Base-by-base conservation (phyloP, 805 yeast species). In the Saccharomycopsis capsularis region DNA sequence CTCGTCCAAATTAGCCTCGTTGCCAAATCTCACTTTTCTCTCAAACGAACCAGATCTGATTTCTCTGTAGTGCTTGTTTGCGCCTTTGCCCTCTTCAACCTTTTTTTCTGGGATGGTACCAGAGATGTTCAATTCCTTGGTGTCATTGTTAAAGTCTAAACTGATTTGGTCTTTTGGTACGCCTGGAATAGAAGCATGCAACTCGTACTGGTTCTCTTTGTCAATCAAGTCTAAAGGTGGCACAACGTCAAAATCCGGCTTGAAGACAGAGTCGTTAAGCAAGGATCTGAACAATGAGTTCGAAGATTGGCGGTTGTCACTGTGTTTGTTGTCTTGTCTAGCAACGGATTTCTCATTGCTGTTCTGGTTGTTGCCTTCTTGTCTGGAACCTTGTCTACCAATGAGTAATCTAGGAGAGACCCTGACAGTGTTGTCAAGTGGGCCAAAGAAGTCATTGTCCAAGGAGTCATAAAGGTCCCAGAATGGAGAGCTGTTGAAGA, bases 201-300 rank as follows among this genome's bases (percentile, higher is more conserved):
- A 52, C 24, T 59, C 60, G 48, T 61, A 67, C 6, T 51, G 37
- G 35, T 60, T 54, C 2, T 65, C 67, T 29, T 59, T 54, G 25
- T 68, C 71, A 50, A 62, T 60, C 40, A 68, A 55, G 45, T 68
- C 68, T 36, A 67, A 55, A 6, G 69, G 67, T 32, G 70, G 69
- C 7, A 34, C 38, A 34, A 34, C 7, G 30, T 57, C 50, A 24
- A 58, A 4, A 35, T 50, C 47, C 5, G 42, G 45, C 7, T 34
- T 34, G 18, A 34, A 34, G 19, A 34, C n/a, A 16, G 38, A 34
- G 19, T 34, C 38, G 18, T 34, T 34, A 16, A 34, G 18, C 15
- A 34, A 16, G 6, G 38, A 34, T 34, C 18, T 34, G 19, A 34
- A 34, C 5, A 34, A n/a, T n/a, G 38, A 34, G 19, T 16, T 16